A percentile compares a stretch with the other conserved stretches of the same genome.
Evolutionary conservation across 2,329 filamentous ascomycete genomes (phyloP).

Genomic region (Colletotrichum sp.): DNA sequence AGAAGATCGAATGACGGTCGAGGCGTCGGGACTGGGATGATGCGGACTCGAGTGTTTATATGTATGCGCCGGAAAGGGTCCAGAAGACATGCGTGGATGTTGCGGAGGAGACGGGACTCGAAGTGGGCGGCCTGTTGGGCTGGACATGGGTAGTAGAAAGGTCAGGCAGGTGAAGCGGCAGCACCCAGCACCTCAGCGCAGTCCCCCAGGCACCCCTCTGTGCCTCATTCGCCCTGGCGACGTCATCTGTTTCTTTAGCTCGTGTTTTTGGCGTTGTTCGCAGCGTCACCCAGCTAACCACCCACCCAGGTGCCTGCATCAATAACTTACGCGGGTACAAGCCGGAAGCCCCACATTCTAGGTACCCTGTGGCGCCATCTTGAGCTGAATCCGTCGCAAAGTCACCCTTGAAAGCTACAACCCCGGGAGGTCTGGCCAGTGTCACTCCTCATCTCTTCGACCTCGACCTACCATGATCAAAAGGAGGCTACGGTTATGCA

Average conservation of each 20-base stretch:
- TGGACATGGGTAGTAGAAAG: background rate
- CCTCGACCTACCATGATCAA: background rate
- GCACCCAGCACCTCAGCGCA: background rate
- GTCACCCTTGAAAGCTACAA: background rate
- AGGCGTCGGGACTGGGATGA: background rate
- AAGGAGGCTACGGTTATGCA: background rate
- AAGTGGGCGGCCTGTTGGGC: background rate
- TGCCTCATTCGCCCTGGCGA: conserved; percentile 23
- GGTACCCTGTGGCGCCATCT: background rate
- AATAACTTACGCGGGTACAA: background rate
- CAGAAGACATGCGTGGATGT: background rate
- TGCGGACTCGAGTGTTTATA: conserved; percentile 18
- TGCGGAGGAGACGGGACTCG: conserved; percentile 18
- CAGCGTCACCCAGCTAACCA: conserved; percentile 17
- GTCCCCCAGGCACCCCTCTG: background rate
- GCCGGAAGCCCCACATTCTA: background rate
- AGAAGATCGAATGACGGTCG: conserved; percentile 5
- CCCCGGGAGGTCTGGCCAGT: background rate
- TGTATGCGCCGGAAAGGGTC: conserved; percentile 2
- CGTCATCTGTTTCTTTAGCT: conserved; percentile 23
- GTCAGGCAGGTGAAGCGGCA: background rate
- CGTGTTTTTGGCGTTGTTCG: conserved; percentile 17
- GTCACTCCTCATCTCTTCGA: background rate
- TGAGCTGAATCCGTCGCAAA: background rate
- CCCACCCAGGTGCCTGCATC: background rate